Conservation (phyloP, 2,329 filamentous ascomycete species). For the Emergomyces pasteurianus region DNA sequence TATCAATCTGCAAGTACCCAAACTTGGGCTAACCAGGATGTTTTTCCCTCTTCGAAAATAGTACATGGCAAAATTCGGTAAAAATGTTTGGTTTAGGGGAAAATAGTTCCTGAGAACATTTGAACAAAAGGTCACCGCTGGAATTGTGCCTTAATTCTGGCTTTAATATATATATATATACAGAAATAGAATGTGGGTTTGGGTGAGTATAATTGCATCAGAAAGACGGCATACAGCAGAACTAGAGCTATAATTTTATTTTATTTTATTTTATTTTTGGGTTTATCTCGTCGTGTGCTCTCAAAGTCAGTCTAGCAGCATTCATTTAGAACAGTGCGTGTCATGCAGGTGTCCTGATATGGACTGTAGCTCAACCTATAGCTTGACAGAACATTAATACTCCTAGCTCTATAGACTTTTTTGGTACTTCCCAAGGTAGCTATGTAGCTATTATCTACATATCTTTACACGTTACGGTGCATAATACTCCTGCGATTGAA, state of each 20-base stretch:
- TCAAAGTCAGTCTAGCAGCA: background rate
- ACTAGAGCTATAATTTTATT: background rate
- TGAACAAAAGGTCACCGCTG: background rate
- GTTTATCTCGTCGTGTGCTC: too few species aligned
- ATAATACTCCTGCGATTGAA: too few species aligned
- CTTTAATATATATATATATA: background rate
- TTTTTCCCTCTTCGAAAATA: conserved; percentile 12
- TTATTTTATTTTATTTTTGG: too few species aligned
- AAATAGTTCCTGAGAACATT: conserved; percentile 5
- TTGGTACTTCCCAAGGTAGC: too few species aligned
- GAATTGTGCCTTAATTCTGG: background rate
- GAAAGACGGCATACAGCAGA: background rate
- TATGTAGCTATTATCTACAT: too few species aligned
- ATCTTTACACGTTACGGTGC: too few species aligned
- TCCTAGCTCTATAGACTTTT: too few species aligned
- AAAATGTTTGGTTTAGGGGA: conserved; percentile 64
- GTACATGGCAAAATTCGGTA: conserved; percentile 68
- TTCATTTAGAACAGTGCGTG: background rate
- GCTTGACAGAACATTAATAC: background rate
- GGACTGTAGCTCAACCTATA: background rate
- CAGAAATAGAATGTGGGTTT: background rate
- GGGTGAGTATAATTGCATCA: background rate
- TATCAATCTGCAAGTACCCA: background rate
- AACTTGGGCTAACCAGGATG: background rate
- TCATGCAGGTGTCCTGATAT: background rate